These are phyloP conservation scores for Podospora bellae-mahoneyi DNA, from an alignment of 495 filamentous ascomycete species.

Conservation along the genomic window DNA sequence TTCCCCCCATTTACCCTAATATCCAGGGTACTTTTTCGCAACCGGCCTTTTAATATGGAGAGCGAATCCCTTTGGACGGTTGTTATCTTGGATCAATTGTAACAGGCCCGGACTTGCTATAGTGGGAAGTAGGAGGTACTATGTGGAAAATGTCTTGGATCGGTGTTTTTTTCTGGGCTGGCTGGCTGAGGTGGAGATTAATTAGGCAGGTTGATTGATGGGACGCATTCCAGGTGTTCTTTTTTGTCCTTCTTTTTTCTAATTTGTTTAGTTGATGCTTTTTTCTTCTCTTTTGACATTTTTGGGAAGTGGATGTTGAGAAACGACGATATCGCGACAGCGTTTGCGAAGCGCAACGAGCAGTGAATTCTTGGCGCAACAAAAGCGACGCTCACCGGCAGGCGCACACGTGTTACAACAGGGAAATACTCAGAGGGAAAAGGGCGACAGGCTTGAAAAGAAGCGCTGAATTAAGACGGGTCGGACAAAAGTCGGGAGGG, in stretches of 20 bases:
- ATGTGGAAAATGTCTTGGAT: background rate
- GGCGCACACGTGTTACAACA: too few species aligned
- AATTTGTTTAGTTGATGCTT: background rate
- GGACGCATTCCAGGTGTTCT: background rate
- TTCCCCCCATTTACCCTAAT: conserved; percentile 23
- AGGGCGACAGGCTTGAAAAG: too few species aligned
- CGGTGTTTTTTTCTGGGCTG: background rate
- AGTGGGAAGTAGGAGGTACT: background rate
- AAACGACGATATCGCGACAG: background rate
- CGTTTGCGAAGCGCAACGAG: background rate
- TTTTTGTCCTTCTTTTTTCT: background rate
- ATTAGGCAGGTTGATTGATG: background rate
- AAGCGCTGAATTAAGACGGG: too few species aligned
- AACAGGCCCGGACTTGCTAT: background rate
- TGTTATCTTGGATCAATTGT: background rate
- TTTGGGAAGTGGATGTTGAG: background rate
- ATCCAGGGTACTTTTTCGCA: conserved; percentile 11
- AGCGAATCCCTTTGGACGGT: conserved; percentile 13
- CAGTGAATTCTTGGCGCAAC: too few species aligned
- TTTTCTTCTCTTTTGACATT: background rate
- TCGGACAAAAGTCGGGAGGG: background rate
- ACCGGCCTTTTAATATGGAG: conserved; percentile 23
- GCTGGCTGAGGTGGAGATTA: background rate
- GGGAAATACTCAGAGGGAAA: too few species aligned
- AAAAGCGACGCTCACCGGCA: too few species aligned